Evolutionary conservation across 306 rosid genomes (phyloP).

Genomic region (Fragaria nilgerrensis): DNA sequence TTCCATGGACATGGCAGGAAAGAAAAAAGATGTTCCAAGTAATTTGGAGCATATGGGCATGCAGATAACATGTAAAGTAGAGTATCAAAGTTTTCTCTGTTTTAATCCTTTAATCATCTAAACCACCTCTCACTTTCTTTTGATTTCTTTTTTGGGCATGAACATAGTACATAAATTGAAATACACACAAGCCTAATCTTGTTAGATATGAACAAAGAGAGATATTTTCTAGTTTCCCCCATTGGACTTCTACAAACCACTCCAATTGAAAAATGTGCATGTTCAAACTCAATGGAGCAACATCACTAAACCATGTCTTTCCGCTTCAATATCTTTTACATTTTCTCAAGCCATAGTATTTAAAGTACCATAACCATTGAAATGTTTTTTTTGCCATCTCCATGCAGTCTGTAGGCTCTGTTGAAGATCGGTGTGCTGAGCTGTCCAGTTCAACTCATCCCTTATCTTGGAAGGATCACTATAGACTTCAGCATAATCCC

Average conservation of each 20-base stretch:
- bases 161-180: neutral
- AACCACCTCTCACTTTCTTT: neutral
- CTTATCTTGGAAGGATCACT: conserved; percentile 82
- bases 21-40: neutral
- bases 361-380: conserved; percentile 54
- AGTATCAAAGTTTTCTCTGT: neutral
- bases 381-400: conserved; percentile 84
- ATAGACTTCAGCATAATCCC: conserved; percentile 86
- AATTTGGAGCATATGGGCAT: neutral
- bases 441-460: conserved; percentile 72
- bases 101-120: conserved; percentile 2
- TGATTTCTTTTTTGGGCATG: neutral
- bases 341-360: neutral
- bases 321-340: neutral
- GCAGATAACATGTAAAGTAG: neutral
- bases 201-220: neutral
- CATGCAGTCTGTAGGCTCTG: conserved; percentile 70
- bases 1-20: neutral
- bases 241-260: neutral
- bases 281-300: conserved; percentile 6
- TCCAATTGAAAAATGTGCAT: neutral
- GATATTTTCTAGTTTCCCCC: neutral
- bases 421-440: conserved; percentile 63
- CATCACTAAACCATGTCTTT: neutral
- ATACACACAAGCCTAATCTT: neutral